Evolutionary conservation across 257 asterid genomes (phyloP), one percentile per base, ranked within the genome.

Genomic region (Nicotiana benthamiana): DNA sequence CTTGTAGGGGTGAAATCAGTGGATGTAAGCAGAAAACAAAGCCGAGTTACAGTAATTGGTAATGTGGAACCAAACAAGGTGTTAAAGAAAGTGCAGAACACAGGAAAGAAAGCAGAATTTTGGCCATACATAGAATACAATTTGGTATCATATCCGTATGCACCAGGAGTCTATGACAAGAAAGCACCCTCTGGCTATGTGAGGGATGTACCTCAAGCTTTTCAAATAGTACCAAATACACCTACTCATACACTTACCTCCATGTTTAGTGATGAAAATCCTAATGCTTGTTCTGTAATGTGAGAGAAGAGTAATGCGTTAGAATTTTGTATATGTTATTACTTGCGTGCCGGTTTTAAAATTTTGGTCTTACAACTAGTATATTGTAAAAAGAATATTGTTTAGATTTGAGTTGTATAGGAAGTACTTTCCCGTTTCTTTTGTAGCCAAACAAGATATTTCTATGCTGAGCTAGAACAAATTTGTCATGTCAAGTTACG

Each of bases 161-260:
- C 90, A 40, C 82, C 92, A 4, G 83, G 82, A 66, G 97, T 87
- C 5, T 93, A 93, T 43, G 98, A 93, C 85, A 92, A 91, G 82
- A 93, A 93, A 62, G 98, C 98, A 0, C 96, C 98, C 0, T 17
- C 95, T 5, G 97, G 97, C 8, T 90, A 30, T 22, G 98, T 93
- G 2, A 87, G 92, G 48, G 85, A 93, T 48, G 95, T 90, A 8
- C 90, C 79, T 68, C 96, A 91, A 27, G 96, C 98, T 3, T 83
- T 77, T 80, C 92, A 92, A 2, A 85, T 80, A 9, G 48, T 40
- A 67, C 81, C 90, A 9, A 81, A 80, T 77, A 84, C 83, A 1
- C 85, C 86, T 1, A 77, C 28, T 6, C 92, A 89, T 17, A 86
- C 82, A 28, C 86, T 90, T 46, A 64, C 94, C 2, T 30, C 91